Percentiles rank a stretch among this genome's conserved stretches.
Conservation (phyloP, 768 basidiomycete species). For the Pisolithus orientalis region DNA sequence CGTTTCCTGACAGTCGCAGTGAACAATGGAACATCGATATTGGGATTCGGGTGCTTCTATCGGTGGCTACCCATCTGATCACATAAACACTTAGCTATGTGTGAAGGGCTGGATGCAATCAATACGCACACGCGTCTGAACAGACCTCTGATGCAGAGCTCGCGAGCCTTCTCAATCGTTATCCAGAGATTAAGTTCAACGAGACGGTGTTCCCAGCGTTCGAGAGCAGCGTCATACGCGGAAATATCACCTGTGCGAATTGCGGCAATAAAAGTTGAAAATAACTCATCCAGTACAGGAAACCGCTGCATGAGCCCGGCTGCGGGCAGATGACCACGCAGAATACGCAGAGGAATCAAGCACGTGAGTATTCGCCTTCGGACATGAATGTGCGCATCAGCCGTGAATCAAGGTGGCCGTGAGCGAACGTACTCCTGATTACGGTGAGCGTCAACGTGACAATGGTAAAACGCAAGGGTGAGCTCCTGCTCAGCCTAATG, state of each 20-base stretch:
- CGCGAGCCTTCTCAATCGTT: constrained; percentile 81
- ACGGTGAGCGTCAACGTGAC: constrained; percentile 56
- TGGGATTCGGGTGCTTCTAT: constrained; percentile 72
- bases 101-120: not conserved
- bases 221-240: constrained; percentile 76
- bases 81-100: constrained; percentile 1
- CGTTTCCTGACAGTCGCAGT: constrained; percentile 61
- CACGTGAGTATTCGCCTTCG: constrained; percentile 84
- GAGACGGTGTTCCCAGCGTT: constrained; percentile 61
- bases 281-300: constrained; percentile 66
- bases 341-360: constrained; percentile 82
- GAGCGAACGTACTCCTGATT: constrained; percentile 73
- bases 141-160: constrained; percentile 77
- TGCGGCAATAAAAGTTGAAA: constrained; percentile 73
- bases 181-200: constrained; percentile 86
- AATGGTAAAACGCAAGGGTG: constrained; percentile 80
- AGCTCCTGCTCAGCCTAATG: constrained; percentile 81
- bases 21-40: constrained; percentile 78
- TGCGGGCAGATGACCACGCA: constrained; percentile 84
- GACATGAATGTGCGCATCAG: not conserved
- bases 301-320: constrained; percentile 62
- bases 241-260: constrained; percentile 72
- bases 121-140: constrained; percentile 68
- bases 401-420: not conserved
- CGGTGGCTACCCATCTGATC: constrained; percentile 70